These are phyloP conservation scores for Mycosarcoma mackinlayi DNA, from an alignment of 1,284 basidiomycete species.

Conservation along the genomic window DNA sequence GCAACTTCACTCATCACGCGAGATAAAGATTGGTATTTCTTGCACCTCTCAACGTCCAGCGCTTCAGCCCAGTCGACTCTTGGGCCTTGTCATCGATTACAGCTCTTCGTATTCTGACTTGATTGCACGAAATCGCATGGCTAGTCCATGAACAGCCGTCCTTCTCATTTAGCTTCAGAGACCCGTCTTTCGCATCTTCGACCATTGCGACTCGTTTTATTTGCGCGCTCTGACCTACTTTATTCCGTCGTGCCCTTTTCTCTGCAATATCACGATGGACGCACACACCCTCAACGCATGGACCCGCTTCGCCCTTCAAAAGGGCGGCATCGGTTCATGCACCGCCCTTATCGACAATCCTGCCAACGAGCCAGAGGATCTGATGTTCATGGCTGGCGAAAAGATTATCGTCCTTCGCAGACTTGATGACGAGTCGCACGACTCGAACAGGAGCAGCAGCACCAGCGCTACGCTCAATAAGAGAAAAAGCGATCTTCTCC, in stretches of 20 bases:
- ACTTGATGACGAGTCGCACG: conserved; percentile 53
- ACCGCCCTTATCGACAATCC: conserved; percentile 64
- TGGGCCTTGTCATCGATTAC: too few relatives aligned
- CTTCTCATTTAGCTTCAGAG: too few relatives aligned
- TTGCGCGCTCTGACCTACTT: neutral
- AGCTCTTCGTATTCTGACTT: too few relatives aligned
- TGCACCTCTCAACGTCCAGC: too few relatives aligned
- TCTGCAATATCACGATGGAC: conserved; percentile 51
- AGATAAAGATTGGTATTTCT: too few relatives aligned
- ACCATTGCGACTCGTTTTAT: neutral
- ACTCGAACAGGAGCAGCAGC: too few relatives aligned
- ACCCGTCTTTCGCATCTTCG: too few relatives aligned
- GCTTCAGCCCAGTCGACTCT: too few relatives aligned
- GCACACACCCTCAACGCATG: conserved; percentile 66
- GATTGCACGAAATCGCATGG: too few relatives aligned
- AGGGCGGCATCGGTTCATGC: conserved; percentile 66
- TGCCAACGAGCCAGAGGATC: conserved; percentile 59
- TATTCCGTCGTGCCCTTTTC: neutral
- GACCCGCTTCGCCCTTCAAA: conserved; percentile 66
- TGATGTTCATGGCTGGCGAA: conserved; percentile 66
- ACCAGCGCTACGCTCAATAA: conserved; percentile 16
- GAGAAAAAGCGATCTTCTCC: conserved; percentile 15
- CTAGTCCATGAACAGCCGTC: too few relatives aligned
- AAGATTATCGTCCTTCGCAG: conserved; percentile 63
- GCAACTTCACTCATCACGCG: too few relatives aligned